Base-by-base conservation (phyloP, 169 alveolate species). In the Cardiosporidium cionae region DNA sequence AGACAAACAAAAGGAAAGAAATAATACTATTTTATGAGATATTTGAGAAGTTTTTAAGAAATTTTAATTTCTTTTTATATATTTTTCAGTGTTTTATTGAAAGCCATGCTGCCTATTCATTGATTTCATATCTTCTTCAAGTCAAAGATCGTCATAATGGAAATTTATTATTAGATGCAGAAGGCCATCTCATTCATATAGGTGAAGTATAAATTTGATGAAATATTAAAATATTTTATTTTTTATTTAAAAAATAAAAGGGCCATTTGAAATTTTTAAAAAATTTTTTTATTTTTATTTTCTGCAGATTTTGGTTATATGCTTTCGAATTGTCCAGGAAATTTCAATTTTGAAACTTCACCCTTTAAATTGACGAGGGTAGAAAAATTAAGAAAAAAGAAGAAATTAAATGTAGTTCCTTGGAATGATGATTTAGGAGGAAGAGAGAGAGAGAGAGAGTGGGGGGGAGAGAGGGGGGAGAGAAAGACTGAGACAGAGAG, bases 121-220 rank as follows among this genome's bases (percentile, higher is more conserved):
- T 96, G 28, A 93, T 94, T 23, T 88, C 96, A 32, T 94, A 93
- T 71, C 87, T 96, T 68, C 85, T 96, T 28, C 96, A 95, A 84
- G 94, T 93, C 35, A 92, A 94, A 78, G 99, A 96, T 79, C 83
- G 98, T 37, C 99, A 96, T 88, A 96, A 96, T 73, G 99, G 98
- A 9, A 96, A 96, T 83, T 86, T 96, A 34, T 76, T 96, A 79
- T 82, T 96, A 67, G 97, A 93, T 77, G 86, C 92, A 31, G 88
- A 89, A 31, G 99, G 99, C 2, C 98, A 92, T 74, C 86, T 95
- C 53, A 91, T 96, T 32, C 99, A 96, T 83, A 96, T 96, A 52
- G 94, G 81, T 78, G 25, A 65, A 68, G 3, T 1, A 6, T 4
- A 52, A 4, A 66, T 4, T 7, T 9, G 44, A 16, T 16, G 16